phyloP scores from a whole-genome alignment of 192 early-diverging fungal genomes.

The Coemansia asiatica region DNA sequence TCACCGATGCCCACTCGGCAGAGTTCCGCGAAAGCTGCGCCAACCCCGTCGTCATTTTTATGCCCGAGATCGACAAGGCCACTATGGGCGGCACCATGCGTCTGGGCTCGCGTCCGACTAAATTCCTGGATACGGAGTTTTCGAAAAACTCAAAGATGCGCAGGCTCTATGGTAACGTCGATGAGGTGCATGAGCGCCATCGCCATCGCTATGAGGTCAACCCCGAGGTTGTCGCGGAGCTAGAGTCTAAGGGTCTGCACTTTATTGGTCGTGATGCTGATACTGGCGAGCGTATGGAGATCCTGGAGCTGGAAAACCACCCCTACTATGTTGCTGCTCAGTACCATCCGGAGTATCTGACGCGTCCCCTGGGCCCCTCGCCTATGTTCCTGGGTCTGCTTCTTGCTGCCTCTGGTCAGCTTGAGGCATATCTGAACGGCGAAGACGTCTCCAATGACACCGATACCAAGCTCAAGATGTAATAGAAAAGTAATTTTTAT shows the following conservation, averaged over 20 bases:
- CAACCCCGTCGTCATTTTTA: constrained; percentile 85
- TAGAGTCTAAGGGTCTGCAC: constrained; percentile 79
- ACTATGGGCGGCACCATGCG: constrained; percentile 98
- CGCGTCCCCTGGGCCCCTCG: constrained; percentile 87
- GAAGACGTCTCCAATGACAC: constrained; percentile 19
- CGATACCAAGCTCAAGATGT: constrained; percentile 51
- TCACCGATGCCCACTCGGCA: constrained; percentile 78
- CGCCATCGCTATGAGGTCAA: constrained; percentile 99
- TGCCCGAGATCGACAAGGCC: constrained; percentile 95
- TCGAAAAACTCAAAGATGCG: constrained; percentile 62
- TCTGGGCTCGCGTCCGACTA: constrained; percentile 80
- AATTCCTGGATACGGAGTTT: constrained; percentile 70
- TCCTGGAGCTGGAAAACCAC: constrained; percentile 85
- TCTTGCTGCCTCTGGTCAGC: constrained; percentile 75
- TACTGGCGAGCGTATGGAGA: constrained; percentile 97
- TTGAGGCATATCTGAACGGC: constrained; percentile 57
- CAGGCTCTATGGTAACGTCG: constrained; percentile 62
- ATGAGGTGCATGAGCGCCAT: constrained; percentile 82
- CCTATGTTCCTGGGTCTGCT: constrained; percentile 94
- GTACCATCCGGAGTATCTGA: constrained; percentile 98
- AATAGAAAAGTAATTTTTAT: constrained; percentile 2
- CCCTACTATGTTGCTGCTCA: constrained; percentile 94
- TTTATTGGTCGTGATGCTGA: constrained; percentile 92
- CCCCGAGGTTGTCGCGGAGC: constrained; percentile 69
- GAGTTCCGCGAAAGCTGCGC: constrained; percentile 78